Base-by-base conservation (phyloP, 495 filamentous ascomycete species). In the Podospora comata region DNA sequence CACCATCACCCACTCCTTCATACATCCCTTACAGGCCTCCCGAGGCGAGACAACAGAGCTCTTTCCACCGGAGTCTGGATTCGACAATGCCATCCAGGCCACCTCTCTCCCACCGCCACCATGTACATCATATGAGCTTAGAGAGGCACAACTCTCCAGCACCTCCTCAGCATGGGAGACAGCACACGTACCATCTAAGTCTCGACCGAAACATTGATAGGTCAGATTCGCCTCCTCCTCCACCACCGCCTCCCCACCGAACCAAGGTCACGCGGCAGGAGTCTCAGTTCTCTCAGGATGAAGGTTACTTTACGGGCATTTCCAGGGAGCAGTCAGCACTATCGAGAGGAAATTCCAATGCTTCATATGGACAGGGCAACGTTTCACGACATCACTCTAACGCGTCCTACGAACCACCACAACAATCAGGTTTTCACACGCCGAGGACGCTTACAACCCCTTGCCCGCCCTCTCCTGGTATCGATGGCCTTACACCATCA, bases 401-500 rank as follows among this genome's bases (percentile, higher is more conserved):
- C 53, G 72, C 64, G 11, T 78, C 78, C 2, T 81, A 78, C 53
- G 73, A 81, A 19, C 74, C 68, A 28, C 77, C 65, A 54, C 65
- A 69, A 20, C n/a, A 19, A 19, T 20, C 55, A 58, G 82, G 80
- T 27, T 83, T 86, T 59, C 80, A 85, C 64, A 89, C 82, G 13
- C 83, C 86, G 1, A 75, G 84, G 58, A 76, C 75, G 58, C 74
- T 74, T 15, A 85, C 88, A 4, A 32, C 30, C 6, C 89, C 89
- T 5, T 77, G 75, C 18, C 88, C 89, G 15, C 87, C 86, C 15
- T 91, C 90, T 3, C 88, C 90, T 18, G 84, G 81, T 55, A 80
- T 84, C 57, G 72, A 74, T 16, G 90, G 90, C 2, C 84, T 92
- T 70, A 99, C 95, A 0, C 95, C 95, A 4, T 97, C 95, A 13